A percentile compares a stretch with the other conserved stretches of the same genome.
phyloP scores from a whole-genome alignment of 495 filamentous ascomycete genomes.

The Copromyces sp. region DNA sequence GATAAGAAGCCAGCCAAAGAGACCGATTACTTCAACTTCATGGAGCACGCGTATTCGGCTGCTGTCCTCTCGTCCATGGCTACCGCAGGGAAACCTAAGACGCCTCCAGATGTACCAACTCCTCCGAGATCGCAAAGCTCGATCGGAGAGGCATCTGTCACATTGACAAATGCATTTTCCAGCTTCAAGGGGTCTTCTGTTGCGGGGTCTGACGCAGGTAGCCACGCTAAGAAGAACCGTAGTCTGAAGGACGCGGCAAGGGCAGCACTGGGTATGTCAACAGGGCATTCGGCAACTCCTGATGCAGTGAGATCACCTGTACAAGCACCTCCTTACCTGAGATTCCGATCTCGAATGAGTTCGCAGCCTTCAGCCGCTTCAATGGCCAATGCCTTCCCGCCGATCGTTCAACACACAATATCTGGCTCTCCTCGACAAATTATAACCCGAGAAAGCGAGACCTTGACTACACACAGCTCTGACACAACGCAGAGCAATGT shows the following conservation, averaged over 20 bases:
- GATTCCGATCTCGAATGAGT: conserved; percentile 10
- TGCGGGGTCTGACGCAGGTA: conserved; percentile 5
- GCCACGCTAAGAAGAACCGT: conserved; percentile 15
- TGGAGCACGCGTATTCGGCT: conserved; percentile 9
- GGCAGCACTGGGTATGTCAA: conserved; percentile 14
- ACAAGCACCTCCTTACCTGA: conserved; percentile 7
- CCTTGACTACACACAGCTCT: neutral
- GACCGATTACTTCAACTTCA: conserved; percentile 18
- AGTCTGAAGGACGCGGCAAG: conserved; percentile 18
- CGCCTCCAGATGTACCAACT: neutral
- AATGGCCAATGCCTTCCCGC: neutral
- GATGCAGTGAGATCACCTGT: neutral
- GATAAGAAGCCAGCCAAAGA: conserved; percentile 3
- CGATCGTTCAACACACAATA: neutral
- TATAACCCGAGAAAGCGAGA: neutral
- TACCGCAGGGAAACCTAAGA: neutral
- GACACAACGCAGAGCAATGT: neutral
- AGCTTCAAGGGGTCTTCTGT: conserved; percentile 10
- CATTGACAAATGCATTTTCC: neutral
- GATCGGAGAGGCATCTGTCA: neutral
- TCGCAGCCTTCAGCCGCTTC: conserved; percentile 1
- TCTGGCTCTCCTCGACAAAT: neutral
- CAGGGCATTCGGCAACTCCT: neutral
- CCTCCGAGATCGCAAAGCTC: conserved; percentile 13
- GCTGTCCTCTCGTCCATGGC: neutral